These are phyloP conservation scores for Oropetium thomaeum DNA, from an alignment of 176 grass and related monocot species.

Conservation along the genomic window DNA sequence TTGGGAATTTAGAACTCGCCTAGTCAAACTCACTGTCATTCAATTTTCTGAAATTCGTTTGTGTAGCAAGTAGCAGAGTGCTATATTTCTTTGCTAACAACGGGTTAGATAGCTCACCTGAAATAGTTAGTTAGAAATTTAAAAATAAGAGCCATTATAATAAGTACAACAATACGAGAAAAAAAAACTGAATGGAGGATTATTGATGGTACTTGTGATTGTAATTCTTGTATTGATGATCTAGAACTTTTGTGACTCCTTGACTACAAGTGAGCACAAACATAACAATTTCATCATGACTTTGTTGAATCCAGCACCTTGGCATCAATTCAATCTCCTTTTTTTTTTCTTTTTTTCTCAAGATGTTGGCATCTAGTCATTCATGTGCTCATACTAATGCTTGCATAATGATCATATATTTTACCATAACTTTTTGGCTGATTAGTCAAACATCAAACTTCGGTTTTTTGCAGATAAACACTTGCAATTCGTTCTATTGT, in stretches of 20 bases:
- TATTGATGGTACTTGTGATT: not conserved
- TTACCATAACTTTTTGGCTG: not conserved
- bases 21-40: not conserved
- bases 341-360: too few species aligned
- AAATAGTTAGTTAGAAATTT: not conserved
- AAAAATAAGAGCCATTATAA: not conserved
- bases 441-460: slow-evolving; percentile 1
- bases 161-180: not conserved
- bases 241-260: not conserved
- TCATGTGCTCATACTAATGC: not conserved
- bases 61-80: not conserved
- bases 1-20: too few species aligned
- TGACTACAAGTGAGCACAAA: not conserved
- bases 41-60: not conserved
- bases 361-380: not conserved
- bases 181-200: not conserved
- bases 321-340: not conserved
- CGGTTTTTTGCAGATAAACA: slow-evolving; percentile 81
- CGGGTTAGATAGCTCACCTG: not conserved
- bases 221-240: not conserved
- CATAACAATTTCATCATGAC: not conserved
- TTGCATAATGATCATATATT: not conserved
- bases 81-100: not conserved
- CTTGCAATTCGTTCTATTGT: slow-evolving; percentile 93
- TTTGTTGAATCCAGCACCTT: slow-evolving; percentile 1